A percentile compares a stretch with the other conserved stretches of the same genome.
Evolutionary conservation across 2,329 filamentous ascomycete species (phyloP).

Genomic region (Lachnellula suecica): DNA sequence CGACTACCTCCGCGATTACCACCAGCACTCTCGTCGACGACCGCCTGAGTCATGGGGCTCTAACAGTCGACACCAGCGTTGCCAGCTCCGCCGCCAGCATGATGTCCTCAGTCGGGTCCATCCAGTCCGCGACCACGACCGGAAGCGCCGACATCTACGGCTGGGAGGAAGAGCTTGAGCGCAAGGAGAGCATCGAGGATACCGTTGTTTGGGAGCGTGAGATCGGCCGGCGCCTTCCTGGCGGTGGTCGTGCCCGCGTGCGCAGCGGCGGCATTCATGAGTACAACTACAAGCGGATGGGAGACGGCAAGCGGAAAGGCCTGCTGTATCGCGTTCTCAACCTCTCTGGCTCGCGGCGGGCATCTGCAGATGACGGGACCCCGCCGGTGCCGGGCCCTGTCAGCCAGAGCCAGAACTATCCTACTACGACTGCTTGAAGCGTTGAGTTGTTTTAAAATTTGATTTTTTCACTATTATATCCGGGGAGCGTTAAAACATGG

Average conservation of each 20-base stretch:
- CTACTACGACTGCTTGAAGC: not conserved
- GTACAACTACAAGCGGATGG: constrained; percentile 11
- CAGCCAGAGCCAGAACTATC: not conserved
- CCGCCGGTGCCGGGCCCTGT: constrained; percentile 1
- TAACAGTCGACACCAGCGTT: constrained; percentile 26
- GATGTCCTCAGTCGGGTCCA: constrained; percentile 32
- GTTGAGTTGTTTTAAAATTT: not conserved
- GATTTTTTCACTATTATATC: not conserved
- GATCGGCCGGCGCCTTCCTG: constrained; percentile 17
- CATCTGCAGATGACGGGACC: not conserved
- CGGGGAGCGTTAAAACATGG: not conserved
- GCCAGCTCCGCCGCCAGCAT: constrained; percentile 35
- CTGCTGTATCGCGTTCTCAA: constrained; percentile 30
- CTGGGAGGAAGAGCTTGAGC: constrained; percentile 51
- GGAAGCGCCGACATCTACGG: constrained; percentile 47
- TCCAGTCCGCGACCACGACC: constrained; percentile 31
- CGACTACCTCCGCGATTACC: constrained; percentile 18
- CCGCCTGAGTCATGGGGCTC: constrained; percentile 13
- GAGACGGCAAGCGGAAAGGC: constrained; percentile 25
- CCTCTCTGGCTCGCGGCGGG: constrained; percentile 14
- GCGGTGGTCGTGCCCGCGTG: constrained; percentile 20
- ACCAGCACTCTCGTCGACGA: constrained; percentile 24
- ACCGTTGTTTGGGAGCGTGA: constrained; percentile 21
- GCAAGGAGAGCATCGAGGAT: constrained; percentile 27
- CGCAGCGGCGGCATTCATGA: constrained; percentile 13